These are phyloP conservation scores for Gastrolobium bilobum DNA, from an alignment of 306 rosid genomes.

Conservation along the genomic window DNA sequence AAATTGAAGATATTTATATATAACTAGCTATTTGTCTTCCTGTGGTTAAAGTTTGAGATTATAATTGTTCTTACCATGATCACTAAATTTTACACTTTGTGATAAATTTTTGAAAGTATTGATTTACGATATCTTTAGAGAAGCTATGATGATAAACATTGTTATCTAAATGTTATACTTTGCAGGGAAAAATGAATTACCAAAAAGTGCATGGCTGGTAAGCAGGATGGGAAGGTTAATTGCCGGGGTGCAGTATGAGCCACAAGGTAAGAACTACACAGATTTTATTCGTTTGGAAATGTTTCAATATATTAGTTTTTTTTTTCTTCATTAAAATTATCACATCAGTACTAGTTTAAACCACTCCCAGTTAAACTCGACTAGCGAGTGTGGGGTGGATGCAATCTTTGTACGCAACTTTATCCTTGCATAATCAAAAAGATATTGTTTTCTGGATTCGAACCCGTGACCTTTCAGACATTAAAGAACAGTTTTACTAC, in stretches of 20 bases:
- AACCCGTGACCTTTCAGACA: no score
- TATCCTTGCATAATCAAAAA: no score
- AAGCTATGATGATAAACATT: conserved; percentile 9
- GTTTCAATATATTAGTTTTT: neutral
- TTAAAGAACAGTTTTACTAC: no score
- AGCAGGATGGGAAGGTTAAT: conserved; percentile 79
- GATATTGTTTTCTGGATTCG: no score
- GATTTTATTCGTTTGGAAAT: conserved; percentile 32
- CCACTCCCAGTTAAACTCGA: no score
- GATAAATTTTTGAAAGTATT: conserved; percentile 13
- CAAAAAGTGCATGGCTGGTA: conserved; percentile 74
- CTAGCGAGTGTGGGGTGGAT: no score
- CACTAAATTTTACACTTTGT: neutral
- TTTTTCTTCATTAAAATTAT: neutral
- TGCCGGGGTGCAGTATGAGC: conserved; percentile 86
- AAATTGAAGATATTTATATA: conserved; percentile 24
- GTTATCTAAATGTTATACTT: conserved; percentile 36
- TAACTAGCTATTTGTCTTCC: neutral
- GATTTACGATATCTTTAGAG: neutral
- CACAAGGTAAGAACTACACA: conserved; percentile 71
- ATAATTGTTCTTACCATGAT: neutral
- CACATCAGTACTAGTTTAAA: neutral
- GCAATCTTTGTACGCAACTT: no score
- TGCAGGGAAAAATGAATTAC: conserved; percentile 68
- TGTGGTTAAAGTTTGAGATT: conserved; percentile 4